Evolutionary conservation across 208 protist genomes (phyloP), one percentile per base, ranked within the genome.

Genomic region (Leishmania lainsoni): DNA sequence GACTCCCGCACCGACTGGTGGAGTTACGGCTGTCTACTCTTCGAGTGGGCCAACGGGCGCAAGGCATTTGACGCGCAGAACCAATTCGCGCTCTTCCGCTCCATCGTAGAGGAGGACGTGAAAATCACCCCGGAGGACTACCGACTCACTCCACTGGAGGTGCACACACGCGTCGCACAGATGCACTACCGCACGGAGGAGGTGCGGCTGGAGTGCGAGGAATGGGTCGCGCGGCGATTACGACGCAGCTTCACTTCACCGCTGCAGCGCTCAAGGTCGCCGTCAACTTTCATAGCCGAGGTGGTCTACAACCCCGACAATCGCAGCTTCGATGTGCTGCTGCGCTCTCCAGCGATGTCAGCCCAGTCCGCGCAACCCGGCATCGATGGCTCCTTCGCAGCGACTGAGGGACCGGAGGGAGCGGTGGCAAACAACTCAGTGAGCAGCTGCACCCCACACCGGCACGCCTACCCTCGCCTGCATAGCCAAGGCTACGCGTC

Each of bases 1-100:
- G 97, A 97, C 86, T 89, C 86, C 14, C 90, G 94, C 75, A 98
- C 98, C 16, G 98, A 99, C 87, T 99, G 98, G 98, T 99, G 98
- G 97, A 96, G 92, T 81, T 98, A 96, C 83, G 98, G 98, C 65
- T 98, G 97, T 69, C 87, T 99, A 6, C 87, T 99, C 8, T 99
- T 98, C 85, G 98, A 99, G 90, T 99, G 98, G 97, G 81, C 95
- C 42, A 95, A 97, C 61, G 98, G 97, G 26, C 88, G 97, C 32
- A 89, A 91, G 51, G 87, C 93, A 12, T 98, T 94, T 75, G 93
- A 94, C 63, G 86, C 70, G 45, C 70, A 74, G 16, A 97, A 93
- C 61, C 89, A 91, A 73, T 95, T 91, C 78, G 82, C 63, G 0
- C 81, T 96, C 42, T 90, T 95, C 45, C 79, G 86, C 39, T 88